Evolutionary conservation across 2,329 filamentous ascomycete species (phyloP), one percentile per base, ranked within the genome.

Genomic region (Pyrenochaeta sp.): DNA sequence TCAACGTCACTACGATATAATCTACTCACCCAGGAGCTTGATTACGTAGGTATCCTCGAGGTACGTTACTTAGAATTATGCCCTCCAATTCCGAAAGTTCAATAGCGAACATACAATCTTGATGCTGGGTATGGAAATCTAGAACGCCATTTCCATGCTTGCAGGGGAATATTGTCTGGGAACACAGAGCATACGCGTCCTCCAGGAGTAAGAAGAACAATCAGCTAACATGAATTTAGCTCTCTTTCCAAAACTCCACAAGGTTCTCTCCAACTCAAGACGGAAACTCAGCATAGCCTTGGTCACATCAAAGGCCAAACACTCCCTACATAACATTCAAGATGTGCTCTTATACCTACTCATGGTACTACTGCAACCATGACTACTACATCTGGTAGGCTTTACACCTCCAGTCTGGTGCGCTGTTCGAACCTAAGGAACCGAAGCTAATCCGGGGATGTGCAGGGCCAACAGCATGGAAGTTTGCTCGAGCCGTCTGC

Each of bases 311-410:
- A 17, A 11, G 14, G n/a, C 17, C 33, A 7, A n/a, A 39, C 3
- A 39, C 20, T 27, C 20, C 30, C 5, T 10, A n/a, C 15, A 29
- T 9, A 36, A 39, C 7, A n/a, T 5, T 17, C 36, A 45, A 44
- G 20, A 81, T 81, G 79, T 81, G 79, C 63, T 72, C 68, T 32
- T 81, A 80, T 66, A 79, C 78, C 10, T 81, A 80, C 64, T 75
- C 73, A 29, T 77, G 76, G 73, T 81, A 81, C 66, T 77, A 76
- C 68, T 81, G 79, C 69, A 78, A 78, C 68, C 78, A 79, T 67
- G 78, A 78, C 62, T 79, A 79, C 68, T 81, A 79, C 67, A 79
- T 81, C 68, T 77, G 77, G 72, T 72, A 49, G 49, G 51, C 40
- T n/a, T 12, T 2, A 17, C 15, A 11, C 11, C 36, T 6, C 14